These are phyloP conservation scores for Salvia hispanica DNA, from an alignment of 257 asterid species.

Conservation along the genomic window DNA sequence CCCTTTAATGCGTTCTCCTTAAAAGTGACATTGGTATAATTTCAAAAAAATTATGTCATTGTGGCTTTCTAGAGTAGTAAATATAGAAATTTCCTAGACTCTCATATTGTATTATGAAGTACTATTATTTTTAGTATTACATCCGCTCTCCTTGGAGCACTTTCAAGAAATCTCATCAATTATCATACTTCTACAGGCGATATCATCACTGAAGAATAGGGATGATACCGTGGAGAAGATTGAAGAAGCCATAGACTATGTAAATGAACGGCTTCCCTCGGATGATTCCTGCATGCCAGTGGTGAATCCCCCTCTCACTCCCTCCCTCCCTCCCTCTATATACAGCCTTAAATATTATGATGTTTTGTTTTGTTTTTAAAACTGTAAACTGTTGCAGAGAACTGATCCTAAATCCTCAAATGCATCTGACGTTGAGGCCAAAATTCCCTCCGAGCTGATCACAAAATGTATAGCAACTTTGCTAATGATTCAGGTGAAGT, in stretches of 20 bases:
- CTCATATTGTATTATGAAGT: neutral
- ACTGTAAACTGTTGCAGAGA: conserved; percentile 46
- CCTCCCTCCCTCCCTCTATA: neutral
- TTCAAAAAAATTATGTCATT: neutral
- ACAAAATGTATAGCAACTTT: conserved; percentile 76
- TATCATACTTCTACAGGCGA: conserved; percentile 48
- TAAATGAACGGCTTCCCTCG: conserved; percentile 49
- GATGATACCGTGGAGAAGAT: conserved; percentile 60
- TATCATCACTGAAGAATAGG: conserved; percentile 56
- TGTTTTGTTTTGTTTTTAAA: conserved; percentile 19
- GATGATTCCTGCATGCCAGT: conserved; percentile 39
- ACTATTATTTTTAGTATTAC: neutral
- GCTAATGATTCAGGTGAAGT: conserved; percentile 80
- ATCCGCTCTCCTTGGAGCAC: conserved; percentile 8
- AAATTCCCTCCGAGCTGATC: conserved; percentile 76
- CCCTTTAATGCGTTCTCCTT: neutral
- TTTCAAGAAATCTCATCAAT: neutral
- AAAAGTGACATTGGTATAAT: conserved; percentile 3
- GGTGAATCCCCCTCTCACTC: conserved; percentile 50
- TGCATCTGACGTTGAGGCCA: conserved; percentile 54
- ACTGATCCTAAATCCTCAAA: conserved; percentile 45
- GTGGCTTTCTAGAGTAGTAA: neutral
- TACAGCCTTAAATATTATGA: conserved; percentile 12
- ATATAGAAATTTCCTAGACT: neutral
- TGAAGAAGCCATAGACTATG: conserved; percentile 69